Evolutionary conservation across 345 rosid genomes (phyloP).

Genomic region (Citrus medica): DNA sequence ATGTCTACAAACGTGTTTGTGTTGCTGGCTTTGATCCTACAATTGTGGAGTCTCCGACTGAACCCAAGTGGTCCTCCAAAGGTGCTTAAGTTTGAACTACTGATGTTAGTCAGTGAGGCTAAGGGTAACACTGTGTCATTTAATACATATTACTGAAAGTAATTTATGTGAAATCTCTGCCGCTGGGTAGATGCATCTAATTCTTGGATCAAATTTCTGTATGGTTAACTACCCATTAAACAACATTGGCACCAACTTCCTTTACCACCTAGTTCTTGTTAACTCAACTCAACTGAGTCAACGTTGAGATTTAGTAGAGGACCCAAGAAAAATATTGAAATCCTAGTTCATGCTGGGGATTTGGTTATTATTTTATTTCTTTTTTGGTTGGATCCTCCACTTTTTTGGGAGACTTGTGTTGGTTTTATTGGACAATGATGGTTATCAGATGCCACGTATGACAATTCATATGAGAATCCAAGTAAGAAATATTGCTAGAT

Average conservation of each 20-base stretch:
- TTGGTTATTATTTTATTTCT: neutral
- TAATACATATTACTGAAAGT: neutral
- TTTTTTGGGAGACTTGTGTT: neutral
- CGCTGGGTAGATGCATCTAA: neutral
- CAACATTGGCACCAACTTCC: neutral
- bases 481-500: neutral
- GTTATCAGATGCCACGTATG: neutral
- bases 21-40: slow-evolving; percentile 77
- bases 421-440: neutral
- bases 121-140: neutral
- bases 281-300: neutral
- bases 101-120: neutral
- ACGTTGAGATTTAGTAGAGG: neutral
- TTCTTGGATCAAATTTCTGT: neutral
- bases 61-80: slow-evolving; percentile 89
- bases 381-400: neutral
- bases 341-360: neutral
- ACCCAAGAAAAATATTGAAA: neutral
- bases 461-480: neutral
- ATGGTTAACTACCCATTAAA: neutral
- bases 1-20: slow-evolving; percentile 54
- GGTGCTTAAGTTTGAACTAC: slow-evolving; percentile 38
- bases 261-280: neutral
- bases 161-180: neutral
- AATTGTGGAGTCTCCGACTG: slow-evolving; percentile 82